Evolutionary conservation across 305 asterid species (phyloP).

Genomic region (Lippia alba): DNA sequence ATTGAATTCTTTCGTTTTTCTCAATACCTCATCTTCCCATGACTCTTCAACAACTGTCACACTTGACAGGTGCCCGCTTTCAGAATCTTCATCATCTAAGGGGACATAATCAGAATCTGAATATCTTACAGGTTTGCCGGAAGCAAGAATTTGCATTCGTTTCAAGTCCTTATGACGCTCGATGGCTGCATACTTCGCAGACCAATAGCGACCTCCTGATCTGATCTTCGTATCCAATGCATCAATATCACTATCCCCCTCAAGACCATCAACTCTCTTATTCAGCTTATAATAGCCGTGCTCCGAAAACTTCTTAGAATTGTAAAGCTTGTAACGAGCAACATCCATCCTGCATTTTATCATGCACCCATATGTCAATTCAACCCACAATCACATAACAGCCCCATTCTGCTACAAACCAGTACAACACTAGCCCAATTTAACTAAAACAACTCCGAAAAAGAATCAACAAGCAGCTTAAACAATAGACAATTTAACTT

Average conservation of each 20-base stretch:
- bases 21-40: slow-evolving; percentile 85
- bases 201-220: slow-evolving; percentile 94
- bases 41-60: slow-evolving; percentile 75
- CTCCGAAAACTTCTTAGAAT: slow-evolving; percentile 54
- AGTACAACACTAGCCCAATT: neutral
- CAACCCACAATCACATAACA: slow-evolving; percentile 19
- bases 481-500: no score
- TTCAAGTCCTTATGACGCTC: slow-evolving; percentile 91
- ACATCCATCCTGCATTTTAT: slow-evolving; percentile 85
- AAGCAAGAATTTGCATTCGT: slow-evolving; percentile 65
- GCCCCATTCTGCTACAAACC: slow-evolving; percentile 6
- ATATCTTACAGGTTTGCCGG: slow-evolving; percentile 45
- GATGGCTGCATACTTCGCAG: slow-evolving; percentile 74
- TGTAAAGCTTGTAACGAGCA: slow-evolving; percentile 83
- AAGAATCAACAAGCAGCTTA: neutral
- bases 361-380: slow-evolving; percentile 30
- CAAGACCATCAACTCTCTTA: slow-evolving; percentile 48
- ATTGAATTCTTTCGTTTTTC: slow-evolving; percentile 88
- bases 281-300: slow-evolving; percentile 40
- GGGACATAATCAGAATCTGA: slow-evolving; percentile 61
- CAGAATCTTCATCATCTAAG: slow-evolving; percentile 51
- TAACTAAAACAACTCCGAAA: neutral
- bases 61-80: slow-evolving; percentile 36
- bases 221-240: slow-evolving; percentile 67
- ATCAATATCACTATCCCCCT: slow-evolving; percentile 72